Percentiles rank a stretch among this genome's conserved stretches.
Evolutionary conservation across 768 basidiomycete genomes (phyloP).

Genomic region (Antrodiella citrinella): DNA sequence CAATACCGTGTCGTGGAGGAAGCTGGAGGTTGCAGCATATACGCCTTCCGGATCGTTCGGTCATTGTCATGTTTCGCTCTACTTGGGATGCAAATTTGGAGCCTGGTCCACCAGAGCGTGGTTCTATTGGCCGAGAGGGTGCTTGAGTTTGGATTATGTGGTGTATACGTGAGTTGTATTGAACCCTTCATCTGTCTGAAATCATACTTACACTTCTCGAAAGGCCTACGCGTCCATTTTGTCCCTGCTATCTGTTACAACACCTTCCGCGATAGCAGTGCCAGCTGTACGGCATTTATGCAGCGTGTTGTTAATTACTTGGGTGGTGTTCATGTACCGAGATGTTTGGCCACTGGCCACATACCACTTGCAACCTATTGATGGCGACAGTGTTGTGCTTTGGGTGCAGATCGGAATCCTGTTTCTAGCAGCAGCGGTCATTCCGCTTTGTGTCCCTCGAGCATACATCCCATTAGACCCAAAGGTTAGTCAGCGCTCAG

Average conservation of each 20-base stretch:
- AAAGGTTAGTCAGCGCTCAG: neutral
- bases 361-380: slow-evolving; percentile 24
- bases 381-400: slow-evolving; percentile 24
- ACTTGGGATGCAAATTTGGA: slow-evolving; percentile 26
- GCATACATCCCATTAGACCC: slow-evolving; percentile 11
- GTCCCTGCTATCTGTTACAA: slow-evolving; percentile 21
- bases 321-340: slow-evolving; percentile 29
- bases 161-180: slow-evolving; percentile 10
- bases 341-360: slow-evolving; percentile 32
- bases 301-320: slow-evolving; percentile 24
- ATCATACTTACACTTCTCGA: neutral
- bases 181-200: neutral
- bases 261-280: slow-evolving; percentile 15
- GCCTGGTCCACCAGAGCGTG: slow-evolving; percentile 15
- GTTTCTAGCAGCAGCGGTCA: slow-evolving; percentile 23
- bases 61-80: slow-evolving; percentile 24
- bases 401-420: slow-evolving; percentile 31
- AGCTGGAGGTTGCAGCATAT: slow-evolving; percentile 25
- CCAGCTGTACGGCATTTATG: slow-evolving; percentile 25
- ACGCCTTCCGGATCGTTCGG: slow-evolving; percentile 24
- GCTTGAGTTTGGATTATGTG: slow-evolving; percentile 23
- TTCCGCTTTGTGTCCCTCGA: slow-evolving; percentile 30
- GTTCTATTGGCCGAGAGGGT: slow-evolving; percentile 20
- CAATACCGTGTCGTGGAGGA: slow-evolving; percentile 16
- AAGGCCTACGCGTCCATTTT: slow-evolving; percentile 27